Base-by-base conservation (phyloP, 202 grass and related monocot genomes). In the Zizania palustris region DNA sequence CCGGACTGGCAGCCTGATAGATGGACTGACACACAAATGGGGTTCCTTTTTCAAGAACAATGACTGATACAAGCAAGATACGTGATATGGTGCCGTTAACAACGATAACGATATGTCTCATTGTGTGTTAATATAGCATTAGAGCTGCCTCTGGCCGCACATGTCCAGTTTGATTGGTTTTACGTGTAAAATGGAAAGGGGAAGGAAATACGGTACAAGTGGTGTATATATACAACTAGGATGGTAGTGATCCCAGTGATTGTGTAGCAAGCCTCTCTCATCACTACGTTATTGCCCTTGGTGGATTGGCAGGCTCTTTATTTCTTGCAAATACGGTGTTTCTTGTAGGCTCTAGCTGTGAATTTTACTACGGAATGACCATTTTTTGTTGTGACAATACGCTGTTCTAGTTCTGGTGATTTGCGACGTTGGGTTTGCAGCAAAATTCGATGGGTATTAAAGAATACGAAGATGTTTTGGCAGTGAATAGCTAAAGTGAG, bases 1-100 rank as follows among this genome's bases (percentile, higher is more conserved):
- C 72, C 83, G 88, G 53, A 69, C 83, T 0, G 80, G 87, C 57
- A 84, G 88, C 57, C 75, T 99, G 57, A 86, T 90, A 19, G 96
- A 95, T 78, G 96, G 96, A 41, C 85, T 99, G 64, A 76, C 92
- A 69, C 87, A 94, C 9, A 89, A 85, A 39, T 92, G 90, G 77
- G 87, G 91, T 70, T 87, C 90, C 53, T 85, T 98, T 46, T 95
- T 98, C 81, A 98, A 90, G 80, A 94, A 76, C 58, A 94, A 85
- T 78, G 86, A 88, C 64, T 85, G 61, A 96, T 45, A 63, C 40
- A 16, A 73, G 12, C 33, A 64, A 28, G 28, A 56, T 13, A 9
- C 21, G 61, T 63, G 74, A 28, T 28, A 28, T 7, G n/a, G 62
- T 68, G 43, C 37, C 14, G 39, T 42, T 28, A 28, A 4, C 4